phyloP scores from a whole-genome alignment of 2,329 filamentous ascomycete species.

The Curvularia verruculosa region DNA sequence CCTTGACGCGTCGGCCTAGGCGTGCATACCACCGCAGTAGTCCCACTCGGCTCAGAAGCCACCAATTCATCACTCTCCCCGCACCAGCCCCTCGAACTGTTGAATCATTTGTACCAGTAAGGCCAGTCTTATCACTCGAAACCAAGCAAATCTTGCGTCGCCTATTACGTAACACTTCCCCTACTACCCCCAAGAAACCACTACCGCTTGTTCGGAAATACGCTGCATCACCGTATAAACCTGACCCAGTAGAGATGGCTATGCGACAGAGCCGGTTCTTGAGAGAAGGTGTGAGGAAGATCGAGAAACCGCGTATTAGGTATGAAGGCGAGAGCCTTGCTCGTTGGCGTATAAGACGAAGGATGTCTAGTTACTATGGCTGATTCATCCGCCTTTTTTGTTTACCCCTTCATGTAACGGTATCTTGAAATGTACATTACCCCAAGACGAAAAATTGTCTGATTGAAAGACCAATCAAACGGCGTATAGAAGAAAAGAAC shows the following conservation, averaged over 20 bases:
- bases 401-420: neutral
- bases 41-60: neutral
- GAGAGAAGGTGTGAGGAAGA: constrained; percentile 8
- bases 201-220: constrained; percentile 8
- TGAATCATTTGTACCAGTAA: neutral
- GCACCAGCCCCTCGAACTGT: neutral
- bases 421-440: neutral
- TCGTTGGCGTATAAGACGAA: neutral
- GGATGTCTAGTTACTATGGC: neutral
- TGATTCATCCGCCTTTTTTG: neutral
- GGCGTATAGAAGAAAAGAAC: neutral
- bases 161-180: neutral
- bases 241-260: constrained; percentile 3
- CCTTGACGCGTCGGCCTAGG: neutral
- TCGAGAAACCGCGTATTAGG: constrained; percentile 6
- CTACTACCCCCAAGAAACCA: neutral
- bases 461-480: neutral
- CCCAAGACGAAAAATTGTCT: neutral
- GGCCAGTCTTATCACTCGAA: constrained; percentile 6
- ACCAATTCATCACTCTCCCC: constrained; percentile 11
- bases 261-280: constrained; percentile 10
- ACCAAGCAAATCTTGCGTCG: constrained; percentile 8
- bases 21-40: neutral
- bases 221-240: constrained; percentile 8
- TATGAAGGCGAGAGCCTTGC: neutral